A percentile compares a stretch with the other conserved stretches of the same genome.
These are phyloP conservation scores for Phaseolus lunatus DNA, from an alignment of 306 rosid genomes.

Conservation along the genomic window DNA sequence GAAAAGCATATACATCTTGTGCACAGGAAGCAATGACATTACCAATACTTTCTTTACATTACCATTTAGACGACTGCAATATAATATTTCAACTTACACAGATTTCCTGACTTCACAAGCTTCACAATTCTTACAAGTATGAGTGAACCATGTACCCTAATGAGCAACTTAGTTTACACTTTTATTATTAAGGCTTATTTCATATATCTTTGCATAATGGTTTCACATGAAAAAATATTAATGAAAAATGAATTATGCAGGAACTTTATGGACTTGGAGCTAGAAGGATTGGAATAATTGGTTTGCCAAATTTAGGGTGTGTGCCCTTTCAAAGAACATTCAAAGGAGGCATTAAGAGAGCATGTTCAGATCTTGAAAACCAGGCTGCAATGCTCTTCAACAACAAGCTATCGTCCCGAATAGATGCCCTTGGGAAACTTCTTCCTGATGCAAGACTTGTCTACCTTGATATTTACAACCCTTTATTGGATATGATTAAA, in stretches of 20 bases:
- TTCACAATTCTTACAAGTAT: conserved; percentile 61
- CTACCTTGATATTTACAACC: conserved; percentile 63
- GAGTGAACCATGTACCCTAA: neutral
- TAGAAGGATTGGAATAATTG: conserved; percentile 66
- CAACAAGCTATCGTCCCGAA: conserved; percentile 55
- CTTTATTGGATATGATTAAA: conserved; percentile 52
- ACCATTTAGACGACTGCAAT: conserved; percentile 40
- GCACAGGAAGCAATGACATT: conserved; percentile 70
- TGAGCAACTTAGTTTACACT: neutral
- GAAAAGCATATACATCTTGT: conserved; percentile 61
- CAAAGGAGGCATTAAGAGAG: conserved; percentile 53
- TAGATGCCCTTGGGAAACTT: conserved; percentile 41
- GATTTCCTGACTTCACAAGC: conserved; percentile 65
- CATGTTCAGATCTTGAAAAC: conserved; percentile 58
- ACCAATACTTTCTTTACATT: conserved; percentile 56
- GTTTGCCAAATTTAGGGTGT: conserved; percentile 68
- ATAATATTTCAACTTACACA: conserved; percentile 61
- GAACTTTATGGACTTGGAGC: conserved; percentile 71
- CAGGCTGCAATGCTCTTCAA: conserved; percentile 69
- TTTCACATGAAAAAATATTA: neutral
- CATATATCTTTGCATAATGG: neutral
- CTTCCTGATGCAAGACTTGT: conserved; percentile 63
- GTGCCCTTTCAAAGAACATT: conserved; percentile 74
- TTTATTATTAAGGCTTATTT: neutral
- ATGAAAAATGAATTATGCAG: conserved; percentile 42